phyloP scores from a whole-genome alignment of 306 rosid genomes.

The Fagus sylvatica region DNA sequence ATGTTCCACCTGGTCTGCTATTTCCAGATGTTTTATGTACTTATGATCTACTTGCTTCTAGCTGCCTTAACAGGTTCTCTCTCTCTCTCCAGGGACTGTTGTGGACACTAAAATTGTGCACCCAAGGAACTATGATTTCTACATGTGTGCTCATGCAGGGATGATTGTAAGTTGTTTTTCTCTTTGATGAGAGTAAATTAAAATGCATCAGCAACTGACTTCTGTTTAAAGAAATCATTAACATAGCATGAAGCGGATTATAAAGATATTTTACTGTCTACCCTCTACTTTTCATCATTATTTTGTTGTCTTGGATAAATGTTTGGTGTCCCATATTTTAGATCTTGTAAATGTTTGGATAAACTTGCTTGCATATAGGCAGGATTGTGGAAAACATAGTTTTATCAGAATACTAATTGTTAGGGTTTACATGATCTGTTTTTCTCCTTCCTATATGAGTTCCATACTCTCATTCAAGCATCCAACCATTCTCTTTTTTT shows the following conservation, averaged over 20 bases:
- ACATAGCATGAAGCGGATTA: not conserved
- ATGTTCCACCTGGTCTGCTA: slow-evolving; percentile 84
- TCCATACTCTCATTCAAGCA: slow-evolving; percentile 4
- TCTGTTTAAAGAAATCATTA: not conserved
- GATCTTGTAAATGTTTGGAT: too few relatives aligned
- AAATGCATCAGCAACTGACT: not conserved
- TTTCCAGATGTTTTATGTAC: slow-evolving; percentile 9
- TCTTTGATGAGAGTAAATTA: not conserved
- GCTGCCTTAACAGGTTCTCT: not conserved
- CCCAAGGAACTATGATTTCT: slow-evolving; percentile 82
- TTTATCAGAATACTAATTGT: not conserved
- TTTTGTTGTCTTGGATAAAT: not conserved
- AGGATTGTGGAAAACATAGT: not conserved
- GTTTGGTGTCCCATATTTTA: too few relatives aligned
- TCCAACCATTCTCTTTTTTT: slow-evolving; percentile 1
- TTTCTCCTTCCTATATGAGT: not conserved
- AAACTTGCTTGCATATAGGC: not conserved
- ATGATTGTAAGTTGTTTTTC: slow-evolving; percentile 54
- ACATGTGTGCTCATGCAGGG: slow-evolving; percentile 88
- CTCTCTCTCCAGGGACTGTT: slow-evolving; percentile 67
- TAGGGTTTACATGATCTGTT: not conserved
- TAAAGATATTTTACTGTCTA: not conserved
- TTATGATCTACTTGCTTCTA: slow-evolving; percentile 5
- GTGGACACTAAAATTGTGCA: slow-evolving; percentile 78
- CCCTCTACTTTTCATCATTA: not conserved